These are phyloP conservation scores for Solanum hybrid DNA, from an alignment of 305 asterid species.

Conservation along the genomic window DNA sequence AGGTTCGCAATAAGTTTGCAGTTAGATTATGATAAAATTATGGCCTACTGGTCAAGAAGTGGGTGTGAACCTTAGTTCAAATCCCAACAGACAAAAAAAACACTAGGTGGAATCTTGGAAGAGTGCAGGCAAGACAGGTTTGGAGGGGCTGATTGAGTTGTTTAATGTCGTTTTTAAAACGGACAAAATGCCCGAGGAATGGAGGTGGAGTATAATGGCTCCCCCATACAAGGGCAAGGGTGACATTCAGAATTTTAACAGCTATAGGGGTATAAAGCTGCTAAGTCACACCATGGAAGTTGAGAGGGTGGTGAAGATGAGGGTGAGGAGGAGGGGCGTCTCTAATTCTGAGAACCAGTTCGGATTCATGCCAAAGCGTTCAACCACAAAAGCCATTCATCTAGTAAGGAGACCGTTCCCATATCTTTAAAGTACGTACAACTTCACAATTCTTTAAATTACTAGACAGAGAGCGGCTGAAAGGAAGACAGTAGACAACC, in stretches of 20 bases:
- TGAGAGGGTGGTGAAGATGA: neutral
- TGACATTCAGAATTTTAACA: neutral
- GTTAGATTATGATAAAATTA: neutral
- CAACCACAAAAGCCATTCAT: neutral
- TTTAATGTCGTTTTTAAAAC: neutral
- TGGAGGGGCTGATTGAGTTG: neutral
- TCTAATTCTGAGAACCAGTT: neutral
- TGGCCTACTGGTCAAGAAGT: neutral
- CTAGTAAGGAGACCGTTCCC: neutral
- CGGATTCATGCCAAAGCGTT: neutral
- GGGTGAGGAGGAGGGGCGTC: neutral
- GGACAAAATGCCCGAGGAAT: neutral
- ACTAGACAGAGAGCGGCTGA: neutral
- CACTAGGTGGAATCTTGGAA: neutral
- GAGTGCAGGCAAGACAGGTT: neutral
- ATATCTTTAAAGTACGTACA: neutral
- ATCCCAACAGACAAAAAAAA: neutral
- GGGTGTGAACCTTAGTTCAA: neutral
- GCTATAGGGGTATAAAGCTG: neutral
- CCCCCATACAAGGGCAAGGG: neutral
- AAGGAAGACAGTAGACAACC: neutral
- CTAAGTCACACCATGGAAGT: neutral
- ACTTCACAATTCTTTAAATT: neutral
- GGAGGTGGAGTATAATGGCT: neutral
- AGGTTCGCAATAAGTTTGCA: neutral